Percentiles rank a stretch among this genome's conserved stretches.
Conservation (phyloP, 1,284 basidiomycete genomes). For the Ustilago vetiveriae region DNA sequence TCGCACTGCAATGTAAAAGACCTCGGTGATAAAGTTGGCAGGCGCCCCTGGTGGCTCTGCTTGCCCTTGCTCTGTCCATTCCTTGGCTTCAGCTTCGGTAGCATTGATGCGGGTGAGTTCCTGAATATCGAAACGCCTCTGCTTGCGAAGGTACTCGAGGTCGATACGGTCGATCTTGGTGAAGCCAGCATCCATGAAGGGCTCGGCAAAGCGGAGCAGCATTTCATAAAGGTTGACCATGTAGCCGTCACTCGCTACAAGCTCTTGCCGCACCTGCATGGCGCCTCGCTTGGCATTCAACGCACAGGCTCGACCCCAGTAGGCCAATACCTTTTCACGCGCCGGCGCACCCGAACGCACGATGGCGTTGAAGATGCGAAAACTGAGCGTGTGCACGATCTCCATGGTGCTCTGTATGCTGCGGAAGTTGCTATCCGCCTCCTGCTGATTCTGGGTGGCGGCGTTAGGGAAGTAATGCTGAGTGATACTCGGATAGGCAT, state of each 20-base stretch:
- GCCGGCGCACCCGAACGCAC: constrained; percentile 82
- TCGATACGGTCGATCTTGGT: constrained; percentile 90
- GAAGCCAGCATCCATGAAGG: constrained; percentile 92
- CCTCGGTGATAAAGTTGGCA: constrained; percentile 90
- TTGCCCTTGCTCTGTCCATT: constrained; percentile 48
- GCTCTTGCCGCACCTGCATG: constrained; percentile 83
- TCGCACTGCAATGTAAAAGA: constrained; percentile 78
- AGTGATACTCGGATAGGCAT: constrained; percentile 56
- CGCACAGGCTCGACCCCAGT: constrained; percentile 78
- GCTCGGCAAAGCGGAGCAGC: constrained; percentile 87
- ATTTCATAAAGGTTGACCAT: constrained; percentile 89
- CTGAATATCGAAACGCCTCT: constrained; percentile 56
- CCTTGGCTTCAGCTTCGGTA: constrained; percentile 59
- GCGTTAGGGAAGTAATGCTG: constrained; percentile 55
- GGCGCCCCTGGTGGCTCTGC: constrained; percentile 13
- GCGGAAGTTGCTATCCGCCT: constrained; percentile 52
- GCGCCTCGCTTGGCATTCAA: constrained; percentile 87
- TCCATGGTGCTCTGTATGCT: constrained; percentile 58
- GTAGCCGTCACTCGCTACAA: constrained; percentile 89
- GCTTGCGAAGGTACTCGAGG: constrained; percentile 72
- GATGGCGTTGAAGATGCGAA: constrained; percentile 86
- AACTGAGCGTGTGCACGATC: constrained; percentile 76
- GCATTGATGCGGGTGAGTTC: constrained; percentile 65
- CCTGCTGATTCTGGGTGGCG: constrained; percentile 43
- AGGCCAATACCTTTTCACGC: constrained; percentile 84